Evolutionary conservation across 2,329 filamentous ascomycete genomes (phyloP).

Genomic region (Meredithiella fracta): DNA sequence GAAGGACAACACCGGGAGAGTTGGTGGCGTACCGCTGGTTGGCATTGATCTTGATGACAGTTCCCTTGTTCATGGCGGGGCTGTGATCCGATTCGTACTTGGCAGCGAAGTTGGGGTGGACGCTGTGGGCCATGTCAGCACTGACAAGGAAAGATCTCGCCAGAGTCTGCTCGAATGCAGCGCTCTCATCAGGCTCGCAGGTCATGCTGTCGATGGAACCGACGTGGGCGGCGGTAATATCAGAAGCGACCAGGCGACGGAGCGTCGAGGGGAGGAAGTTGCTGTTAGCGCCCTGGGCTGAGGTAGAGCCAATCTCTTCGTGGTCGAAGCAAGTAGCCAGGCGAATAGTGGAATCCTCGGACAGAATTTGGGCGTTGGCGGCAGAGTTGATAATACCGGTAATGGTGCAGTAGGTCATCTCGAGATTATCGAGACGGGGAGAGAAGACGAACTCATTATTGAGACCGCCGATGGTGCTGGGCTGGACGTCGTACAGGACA

Average conservation of each 20-base stretch:
- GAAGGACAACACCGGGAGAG: conserved; percentile 78
- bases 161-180: conserved; percentile 85
- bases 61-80: conserved; percentile 90
- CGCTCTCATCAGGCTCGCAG: conserved; percentile 47
- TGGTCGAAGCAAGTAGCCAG: conserved; percentile 94
- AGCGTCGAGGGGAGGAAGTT: conserved; percentile 80
- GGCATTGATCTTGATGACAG: conserved; percentile 95
- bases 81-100: conserved; percentile 89
- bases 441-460: conserved; percentile 94
- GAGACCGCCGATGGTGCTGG: conserved; percentile 73
- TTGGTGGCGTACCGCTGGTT: conserved; percentile 96
- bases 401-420: conserved; percentile 89
- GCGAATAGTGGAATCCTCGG: conserved; percentile 66
- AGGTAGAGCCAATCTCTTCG: conserved; percentile 87
- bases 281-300: conserved; percentile 84
- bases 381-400: conserved; percentile 72
- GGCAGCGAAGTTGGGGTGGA: conserved; percentile 83
- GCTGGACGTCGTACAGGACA: conserved; percentile 91
- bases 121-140: conserved; percentile 92
- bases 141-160: conserved; percentile 85
- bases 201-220: conserved; percentile 41
- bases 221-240: conserved; percentile 34
- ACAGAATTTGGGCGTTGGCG: conserved; percentile 43
- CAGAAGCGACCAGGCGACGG: conserved; percentile 62
- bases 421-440: conserved; percentile 84